Percentiles rank a stretch among this genome's conserved stretches.
Evolutionary conservation across 2,329 filamentous ascomycete genomes (phyloP).

Genomic region (Alternaria rosae): DNA sequence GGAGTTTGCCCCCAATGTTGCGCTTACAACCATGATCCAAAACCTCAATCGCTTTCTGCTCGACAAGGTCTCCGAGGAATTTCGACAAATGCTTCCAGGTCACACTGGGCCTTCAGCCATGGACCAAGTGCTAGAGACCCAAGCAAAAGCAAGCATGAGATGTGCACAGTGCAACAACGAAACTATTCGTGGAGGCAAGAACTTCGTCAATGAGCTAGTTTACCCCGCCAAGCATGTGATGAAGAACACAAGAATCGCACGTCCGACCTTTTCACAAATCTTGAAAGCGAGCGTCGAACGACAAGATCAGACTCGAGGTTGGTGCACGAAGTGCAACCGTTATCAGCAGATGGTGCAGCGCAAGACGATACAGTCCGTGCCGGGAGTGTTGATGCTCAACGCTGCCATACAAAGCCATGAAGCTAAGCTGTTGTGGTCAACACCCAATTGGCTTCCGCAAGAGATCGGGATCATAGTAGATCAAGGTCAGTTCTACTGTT

Average conservation of each 20-base stretch:
- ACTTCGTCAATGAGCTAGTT: constrained; percentile 83
- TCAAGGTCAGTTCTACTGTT: constrained; percentile 91
- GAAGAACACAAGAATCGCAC: constrained; percentile 63
- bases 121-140: constrained; percentile 76
- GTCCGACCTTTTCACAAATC: constrained; percentile 79
- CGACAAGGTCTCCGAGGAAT: constrained; percentile 80
- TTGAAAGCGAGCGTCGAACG: constrained; percentile 92
- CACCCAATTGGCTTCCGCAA: constrained; percentile 88
- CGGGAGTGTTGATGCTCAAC: constrained; percentile 88
- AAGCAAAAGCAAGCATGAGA: constrained; percentile 75
- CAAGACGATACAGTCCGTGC: constrained; percentile 82
- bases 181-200: constrained; percentile 78
- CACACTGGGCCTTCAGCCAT: constrained; percentile 64
- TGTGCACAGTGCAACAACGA: constrained; percentile 90
- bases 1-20: constrained; percentile 76
- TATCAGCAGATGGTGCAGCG: constrained; percentile 88
- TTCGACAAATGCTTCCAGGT: constrained; percentile 69
- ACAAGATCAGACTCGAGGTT: constrained; percentile 87
- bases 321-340: constrained; percentile 88
- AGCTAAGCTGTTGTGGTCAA: constrained; percentile 83
- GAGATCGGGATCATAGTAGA: constrained; percentile 93
- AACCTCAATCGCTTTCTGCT: constrained; percentile 84
- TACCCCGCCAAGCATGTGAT: constrained; percentile 71
- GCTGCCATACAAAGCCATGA: constrained; percentile 76
- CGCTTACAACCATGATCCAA: constrained; percentile 84